Percentiles rank a stretch among this genome's conserved stretches.
These are phyloP conservation scores for Myxozyma lipomycoides DNA, from an alignment of 805 yeast genomes.

Conservation along the genomic window DNA sequence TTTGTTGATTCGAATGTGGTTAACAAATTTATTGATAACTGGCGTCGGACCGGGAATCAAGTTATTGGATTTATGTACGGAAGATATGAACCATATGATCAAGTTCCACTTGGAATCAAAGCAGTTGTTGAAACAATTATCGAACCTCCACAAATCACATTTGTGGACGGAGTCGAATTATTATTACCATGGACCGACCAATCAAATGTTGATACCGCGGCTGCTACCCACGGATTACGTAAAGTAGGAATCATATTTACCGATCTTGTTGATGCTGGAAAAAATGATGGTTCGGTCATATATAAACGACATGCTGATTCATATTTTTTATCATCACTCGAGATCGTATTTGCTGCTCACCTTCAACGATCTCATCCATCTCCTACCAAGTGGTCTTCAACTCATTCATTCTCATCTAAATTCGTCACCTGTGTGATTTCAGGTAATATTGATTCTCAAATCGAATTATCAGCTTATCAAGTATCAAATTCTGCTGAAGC, in stretches of 20 bases:
- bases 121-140: conserved; percentile 91
- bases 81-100: conserved; percentile 66
- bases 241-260: conserved; percentile 85
- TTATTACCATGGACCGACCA: conserved; percentile 49
- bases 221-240: conserved; percentile 53
- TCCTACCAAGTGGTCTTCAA: conserved; percentile 56
- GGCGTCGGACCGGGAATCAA: conserved; percentile 88
- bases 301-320: conserved; percentile 92
- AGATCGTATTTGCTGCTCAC: conserved; percentile 75
- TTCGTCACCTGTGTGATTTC: conserved; percentile 90
- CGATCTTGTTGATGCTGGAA: conserved; percentile 83
- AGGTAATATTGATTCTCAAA: conserved; percentile 84
- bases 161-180: conserved; percentile 78
- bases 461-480: conserved; percentile 87
- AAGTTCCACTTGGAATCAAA: conserved; percentile 88
- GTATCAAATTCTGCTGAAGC: conserved; percentile 86
- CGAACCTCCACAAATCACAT: conserved; percentile 88
- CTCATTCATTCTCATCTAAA: conserved; percentile 73
- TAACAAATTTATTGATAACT: conserved; percentile 79
- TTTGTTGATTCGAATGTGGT: conserved; percentile 69
- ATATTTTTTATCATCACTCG: conserved; percentile 84
- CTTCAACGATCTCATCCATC: conserved; percentile 68
- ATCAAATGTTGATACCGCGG: conserved; percentile 54
- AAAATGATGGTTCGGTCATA: conserved; percentile 80
- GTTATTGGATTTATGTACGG: conserved; percentile 86